Base-by-base conservation (phyloP, 768 basidiomycete species). In the Boletus eberwhitei region DNA sequence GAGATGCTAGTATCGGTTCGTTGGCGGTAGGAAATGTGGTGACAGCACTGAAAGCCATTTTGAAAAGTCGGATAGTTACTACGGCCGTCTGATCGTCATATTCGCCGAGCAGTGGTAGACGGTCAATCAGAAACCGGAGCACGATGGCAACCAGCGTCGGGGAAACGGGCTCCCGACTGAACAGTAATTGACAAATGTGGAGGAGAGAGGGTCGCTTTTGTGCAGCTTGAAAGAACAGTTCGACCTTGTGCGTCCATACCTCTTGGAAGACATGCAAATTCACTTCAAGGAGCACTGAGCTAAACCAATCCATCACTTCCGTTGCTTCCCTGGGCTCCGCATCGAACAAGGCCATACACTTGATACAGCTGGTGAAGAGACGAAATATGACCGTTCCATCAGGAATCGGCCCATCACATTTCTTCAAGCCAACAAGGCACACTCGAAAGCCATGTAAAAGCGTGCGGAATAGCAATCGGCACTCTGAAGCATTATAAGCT, bases 261-360 rank as follows among this genome's bases (percentile, higher is more conserved):
- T 97, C 93, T 70, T 96, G 90, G 69, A 97, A 95, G 56, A 95
- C 88, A 64, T 96, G 91, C 8, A 90, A 77, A 64, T 97, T 90
- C 62, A 95, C 82, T 68, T 94, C 90, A 36, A 84, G 71, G 41
- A 95, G 79, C 39, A 89, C 84, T 22, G 83, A 80, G 6, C 82
- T 82, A 48, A 89, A 75, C 79, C 87, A 86, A 53, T 99, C 96
- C 64, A 93, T 81, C 6, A 86, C 86, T 66, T 98, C 94, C 48
- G 86, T 81, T 52, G 79, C 77, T 51, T 87, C 83, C 41, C 83
- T 82, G 48, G 80, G 79, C 52, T 87, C 81, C 6, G 84, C 77
- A 53, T 89, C 90, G 66, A 91, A 92, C 44, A 96, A 77, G 16
- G 85, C 79, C 82, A 97, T 87, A 74, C 89, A 91, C 37, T 84